A percentile compares a stretch with the other conserved stretches of the same genome.
Evolutionary conservation across 176 grass and related monocot species (phyloP).

Genomic region (Rhipidocladum racemiflorum): DNA sequence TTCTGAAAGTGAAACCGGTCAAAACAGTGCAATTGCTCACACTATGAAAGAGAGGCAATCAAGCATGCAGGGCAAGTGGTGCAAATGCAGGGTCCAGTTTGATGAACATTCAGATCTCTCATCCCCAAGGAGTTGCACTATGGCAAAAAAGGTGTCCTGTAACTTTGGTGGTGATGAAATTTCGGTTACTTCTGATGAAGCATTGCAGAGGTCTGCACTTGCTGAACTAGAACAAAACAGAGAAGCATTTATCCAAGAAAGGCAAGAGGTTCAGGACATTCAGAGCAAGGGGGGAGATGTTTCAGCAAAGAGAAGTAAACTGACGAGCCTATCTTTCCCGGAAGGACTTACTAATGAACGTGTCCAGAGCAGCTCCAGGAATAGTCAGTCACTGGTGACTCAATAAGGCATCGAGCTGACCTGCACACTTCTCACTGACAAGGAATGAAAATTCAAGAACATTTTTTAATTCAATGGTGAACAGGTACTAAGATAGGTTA

Average conservation of each 20-base stretch:
- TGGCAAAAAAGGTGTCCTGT: conserved; percentile 27
- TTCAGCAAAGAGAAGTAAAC: conserved; percentile 35
- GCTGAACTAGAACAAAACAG: conserved; percentile 28
- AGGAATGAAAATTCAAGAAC: conserved; percentile 24
- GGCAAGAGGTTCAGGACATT: neutral
- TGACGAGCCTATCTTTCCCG: conserved; percentile 19
- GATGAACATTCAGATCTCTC: conserved; percentile 3
- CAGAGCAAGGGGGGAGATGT: conserved; percentile 24
- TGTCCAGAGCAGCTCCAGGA: conserved; percentile 19
- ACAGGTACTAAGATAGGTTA: conserved; percentile 1
- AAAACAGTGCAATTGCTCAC: conserved; percentile 26
- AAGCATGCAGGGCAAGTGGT: conserved; percentile 28
- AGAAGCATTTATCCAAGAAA: conserved; percentile 22
- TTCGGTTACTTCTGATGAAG: conserved; percentile 21
- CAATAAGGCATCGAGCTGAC: conserved; percentile 27
- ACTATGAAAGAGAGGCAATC: conserved; percentile 35
- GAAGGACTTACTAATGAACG: conserved; percentile 14
- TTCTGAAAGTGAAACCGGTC: conserved; percentile 28
- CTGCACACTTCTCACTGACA: conserved; percentile 7
- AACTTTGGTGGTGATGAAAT: conserved; percentile 27
- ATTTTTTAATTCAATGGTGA: neutral
- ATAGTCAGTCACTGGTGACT: neutral
- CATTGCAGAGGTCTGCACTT: conserved; percentile 15
- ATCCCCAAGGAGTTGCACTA: conserved; percentile 3
- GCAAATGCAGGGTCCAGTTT: conserved; percentile 36